Evolutionary conservation across 192 early-diverging fungal species (phyloP).

Genomic region (Phlyctochytrium arcticum): DNA sequence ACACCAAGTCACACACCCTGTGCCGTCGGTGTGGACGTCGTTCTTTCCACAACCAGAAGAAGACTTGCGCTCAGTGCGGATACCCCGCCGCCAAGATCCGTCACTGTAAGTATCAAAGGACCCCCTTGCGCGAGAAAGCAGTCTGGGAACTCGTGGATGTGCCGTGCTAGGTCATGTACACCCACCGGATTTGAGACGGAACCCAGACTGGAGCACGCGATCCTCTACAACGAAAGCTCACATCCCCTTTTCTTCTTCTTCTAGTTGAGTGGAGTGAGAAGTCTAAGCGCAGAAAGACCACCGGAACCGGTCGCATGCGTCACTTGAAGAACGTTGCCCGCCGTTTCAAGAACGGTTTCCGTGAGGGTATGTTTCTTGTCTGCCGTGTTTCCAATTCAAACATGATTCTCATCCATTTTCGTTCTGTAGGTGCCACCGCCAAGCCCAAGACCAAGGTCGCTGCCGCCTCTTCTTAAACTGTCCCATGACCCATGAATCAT

Average conservation of each 20-base stretch:
- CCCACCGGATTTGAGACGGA: no score
- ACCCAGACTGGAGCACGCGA: not conserved
- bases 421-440: not conserved
- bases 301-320: conserved; percentile 97
- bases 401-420: not conserved
- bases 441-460: conserved; percentile 14
- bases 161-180: no score
- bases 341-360: conserved; percentile 99
- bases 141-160: not conserved
- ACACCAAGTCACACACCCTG: conserved; percentile 99
- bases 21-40: conserved; percentile 96
- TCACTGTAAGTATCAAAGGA: conserved; percentile 59
- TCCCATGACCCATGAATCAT: no score
- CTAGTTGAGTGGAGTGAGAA: conserved; percentile 94
- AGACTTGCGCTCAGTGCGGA: conserved; percentile 98
- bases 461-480: not conserved
- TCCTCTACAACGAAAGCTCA: not conserved
- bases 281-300: conserved; percentile 97
- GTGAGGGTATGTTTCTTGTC: conserved; percentile 45
- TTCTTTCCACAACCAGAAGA: conserved; percentile 99
- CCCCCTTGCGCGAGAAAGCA: not conserved
- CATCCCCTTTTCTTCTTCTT: not conserved
- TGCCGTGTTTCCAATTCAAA: not conserved
- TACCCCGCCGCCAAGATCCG: conserved; percentile 98
- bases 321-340: conserved; percentile 90